Conservation (phyloP, 495 filamentous ascomycete genomes). For the Penicillium steckii region DNA sequence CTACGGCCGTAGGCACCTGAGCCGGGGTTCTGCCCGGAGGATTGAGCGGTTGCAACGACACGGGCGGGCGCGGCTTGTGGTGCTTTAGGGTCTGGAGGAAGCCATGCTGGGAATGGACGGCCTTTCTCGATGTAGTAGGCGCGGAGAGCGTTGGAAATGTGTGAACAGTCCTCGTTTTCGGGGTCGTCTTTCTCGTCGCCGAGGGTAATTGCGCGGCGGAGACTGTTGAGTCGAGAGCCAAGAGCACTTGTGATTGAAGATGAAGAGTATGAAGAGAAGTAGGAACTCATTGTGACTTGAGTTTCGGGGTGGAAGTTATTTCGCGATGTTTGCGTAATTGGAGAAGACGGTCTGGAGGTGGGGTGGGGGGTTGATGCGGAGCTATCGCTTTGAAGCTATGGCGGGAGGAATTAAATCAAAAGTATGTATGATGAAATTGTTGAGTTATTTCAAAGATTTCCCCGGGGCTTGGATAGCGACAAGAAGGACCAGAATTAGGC, state of each 20-base stretch:
- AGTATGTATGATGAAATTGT: too few species aligned
- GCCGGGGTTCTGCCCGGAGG: conserved; percentile 46
- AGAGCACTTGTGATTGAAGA: conserved; percentile 72
- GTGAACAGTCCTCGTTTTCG: conserved; percentile 92
- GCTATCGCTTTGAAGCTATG: conserved; percentile 11
- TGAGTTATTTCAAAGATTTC: neutral
- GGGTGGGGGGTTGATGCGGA: conserved; percentile 26
- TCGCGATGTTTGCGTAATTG: neutral
- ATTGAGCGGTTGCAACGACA: conserved; percentile 51
- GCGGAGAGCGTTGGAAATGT: conserved; percentile 92
- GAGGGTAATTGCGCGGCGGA: conserved; percentile 75
- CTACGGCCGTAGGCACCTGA: conserved; percentile 28
- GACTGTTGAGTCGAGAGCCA: conserved; percentile 73
- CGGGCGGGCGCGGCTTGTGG: conserved; percentile 56
- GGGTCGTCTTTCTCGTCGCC: conserved; percentile 73
- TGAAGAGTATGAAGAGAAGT: conserved; percentile 67
- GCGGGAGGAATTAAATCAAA: too few species aligned
- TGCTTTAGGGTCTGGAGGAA: conserved; percentile 80
- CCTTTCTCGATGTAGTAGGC: conserved; percentile 91
- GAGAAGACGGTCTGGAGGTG: conserved; percentile 21
- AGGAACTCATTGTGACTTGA: conserved; percentile 64
- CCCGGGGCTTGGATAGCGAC: neutral
- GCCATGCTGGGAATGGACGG: conserved; percentile 80
- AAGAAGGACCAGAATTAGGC: neutral
- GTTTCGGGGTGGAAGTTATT: neutral